These are phyloP conservation scores for Aspergillus japonicus DNA, from an alignment of 2,329 filamentous ascomycete species.

Conservation along the genomic window DNA sequence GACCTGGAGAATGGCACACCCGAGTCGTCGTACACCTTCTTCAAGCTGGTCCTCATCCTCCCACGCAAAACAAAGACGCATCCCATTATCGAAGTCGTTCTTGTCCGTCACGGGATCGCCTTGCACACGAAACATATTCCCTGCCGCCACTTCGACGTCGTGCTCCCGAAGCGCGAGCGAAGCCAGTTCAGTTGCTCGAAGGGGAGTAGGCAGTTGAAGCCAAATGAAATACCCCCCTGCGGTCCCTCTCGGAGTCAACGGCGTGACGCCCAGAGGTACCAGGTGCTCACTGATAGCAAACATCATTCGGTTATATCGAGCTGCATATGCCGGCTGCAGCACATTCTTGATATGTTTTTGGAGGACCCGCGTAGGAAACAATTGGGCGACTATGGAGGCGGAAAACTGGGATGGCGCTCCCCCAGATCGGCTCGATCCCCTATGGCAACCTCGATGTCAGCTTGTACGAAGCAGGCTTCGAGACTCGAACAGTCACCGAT, in stretches of 20 bases:
- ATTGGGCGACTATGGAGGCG: slow-evolving; percentile 56
- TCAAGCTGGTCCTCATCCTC: slow-evolving; percentile 64
- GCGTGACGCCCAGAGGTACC: slow-evolving; percentile 59
- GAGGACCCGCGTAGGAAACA: slow-evolving; percentile 53
- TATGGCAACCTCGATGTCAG: slow-evolving; percentile 27
- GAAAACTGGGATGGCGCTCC: slow-evolving; percentile 61
- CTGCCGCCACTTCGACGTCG: slow-evolving; percentile 66
- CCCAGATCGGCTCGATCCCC: slow-evolving; percentile 58
- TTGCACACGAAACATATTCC: slow-evolving; percentile 67
- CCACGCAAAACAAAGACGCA: slow-evolving; percentile 72
- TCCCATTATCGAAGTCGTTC: slow-evolving; percentile 57
- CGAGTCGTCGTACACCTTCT: slow-evolving; percentile 67
- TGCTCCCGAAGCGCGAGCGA: slow-evolving; percentile 60
- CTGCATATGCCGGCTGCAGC: slow-evolving; percentile 57
- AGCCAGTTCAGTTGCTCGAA: slow-evolving; percentile 58
- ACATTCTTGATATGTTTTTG: slow-evolving; percentile 53
- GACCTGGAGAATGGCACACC: slow-evolving; percentile 24
- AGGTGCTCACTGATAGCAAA: slow-evolving; percentile 60
- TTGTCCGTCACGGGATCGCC: slow-evolving; percentile 53
- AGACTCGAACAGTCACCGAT: slow-evolving; percentile 15
- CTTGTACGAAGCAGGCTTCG: not conserved
- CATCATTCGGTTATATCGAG: slow-evolving; percentile 57
- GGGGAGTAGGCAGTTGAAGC: slow-evolving; percentile 60
- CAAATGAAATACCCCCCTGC: slow-evolving; percentile 87
- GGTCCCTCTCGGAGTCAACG: slow-evolving; percentile 35